Conservation (phyloP, 805 yeast genomes). For the Metschnikowia noctiluminum region DNA sequence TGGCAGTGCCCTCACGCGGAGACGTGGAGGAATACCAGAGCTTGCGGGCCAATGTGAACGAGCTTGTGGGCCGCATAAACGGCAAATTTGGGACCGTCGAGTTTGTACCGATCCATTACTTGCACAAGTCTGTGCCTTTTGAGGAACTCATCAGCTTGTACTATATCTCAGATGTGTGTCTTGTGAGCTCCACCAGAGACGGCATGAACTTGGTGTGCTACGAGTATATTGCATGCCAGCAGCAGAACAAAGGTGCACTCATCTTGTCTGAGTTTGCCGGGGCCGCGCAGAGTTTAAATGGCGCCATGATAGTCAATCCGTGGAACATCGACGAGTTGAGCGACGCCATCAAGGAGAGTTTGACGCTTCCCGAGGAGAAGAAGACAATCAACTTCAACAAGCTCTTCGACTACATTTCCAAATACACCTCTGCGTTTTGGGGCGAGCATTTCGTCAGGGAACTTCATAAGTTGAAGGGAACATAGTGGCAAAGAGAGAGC, state of each 20-base stretch:
- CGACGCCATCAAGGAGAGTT: conserved; percentile 78
- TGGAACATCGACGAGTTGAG: conserved; percentile 97
- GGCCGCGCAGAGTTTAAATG: conserved; percentile 97
- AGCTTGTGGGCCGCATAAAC: conserved; percentile 92
- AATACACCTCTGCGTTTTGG: conserved; percentile 96
- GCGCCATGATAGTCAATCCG: conserved; percentile 91
- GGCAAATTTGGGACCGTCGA: conserved; percentile 96
- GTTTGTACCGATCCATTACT: conserved; percentile 94
- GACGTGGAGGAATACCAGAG: conserved; percentile 98
- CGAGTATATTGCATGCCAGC: conserved; percentile 96
- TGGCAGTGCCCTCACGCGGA: conserved; percentile 96
- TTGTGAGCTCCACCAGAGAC: conserved; percentile 92
- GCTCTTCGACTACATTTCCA: conserved; percentile 81
- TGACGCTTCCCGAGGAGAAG: conserved; percentile 83
- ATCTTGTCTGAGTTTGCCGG: conserved; percentile 96
- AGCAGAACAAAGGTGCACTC: conserved; percentile 77
- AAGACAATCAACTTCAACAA: conserved; percentile 73
- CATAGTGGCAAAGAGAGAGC: neutral
- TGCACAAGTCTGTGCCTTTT: conserved; percentile 89
- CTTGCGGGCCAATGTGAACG: conserved; percentile 89
- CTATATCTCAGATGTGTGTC: conserved; percentile 81
- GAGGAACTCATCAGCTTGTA: conserved; percentile 89
- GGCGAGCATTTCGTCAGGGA: conserved; percentile 95
- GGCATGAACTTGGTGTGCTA: conserved; percentile 97
- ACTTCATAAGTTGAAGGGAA: conserved; percentile 42